phyloP scores from a whole-genome alignment of 768 basidiomycete genomes.

The Trichaptum fuscoviolaceum region DNA sequence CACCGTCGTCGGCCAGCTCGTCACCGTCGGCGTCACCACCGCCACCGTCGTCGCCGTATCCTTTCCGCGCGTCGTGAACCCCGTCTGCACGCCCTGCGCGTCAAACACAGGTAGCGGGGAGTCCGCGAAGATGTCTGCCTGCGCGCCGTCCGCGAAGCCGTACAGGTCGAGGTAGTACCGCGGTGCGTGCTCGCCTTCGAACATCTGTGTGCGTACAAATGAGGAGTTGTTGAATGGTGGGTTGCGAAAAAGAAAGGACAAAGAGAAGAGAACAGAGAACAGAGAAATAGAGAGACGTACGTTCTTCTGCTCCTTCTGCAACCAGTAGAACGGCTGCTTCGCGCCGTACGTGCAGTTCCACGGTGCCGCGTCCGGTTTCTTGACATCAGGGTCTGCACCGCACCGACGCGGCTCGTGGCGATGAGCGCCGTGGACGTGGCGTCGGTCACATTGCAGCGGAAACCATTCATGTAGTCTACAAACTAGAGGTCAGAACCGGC shows the following conservation, averaged over 20 bases:
- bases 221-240: too few relatives aligned
- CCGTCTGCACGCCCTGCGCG: too few relatives aligned
- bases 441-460: slow-evolving; percentile 57
- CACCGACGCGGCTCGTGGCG: slow-evolving; percentile 56
- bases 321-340: too few relatives aligned
- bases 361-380: too few relatives aligned
- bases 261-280: slow-evolving; percentile 13
- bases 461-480: slow-evolving; percentile 72
- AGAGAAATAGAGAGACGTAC: slow-evolving; percentile 30
- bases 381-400: slow-evolving; percentile 49
- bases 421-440: slow-evolving; percentile 47
- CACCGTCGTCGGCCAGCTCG: too few relatives aligned
- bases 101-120: not conserved
- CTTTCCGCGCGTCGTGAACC: too few relatives aligned
- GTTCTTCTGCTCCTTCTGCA: slow-evolving; percentile 55
- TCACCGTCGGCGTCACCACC: too few relatives aligned
- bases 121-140: slow-evolving; percentile 65
- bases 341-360: too few relatives aligned
- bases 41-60: too few relatives aligned
- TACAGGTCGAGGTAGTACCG: too few relatives aligned
- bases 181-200: slow-evolving; percentile 54
- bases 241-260: slow-evolving; percentile 6
- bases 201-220: slow-evolving; percentile 43
- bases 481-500: not conserved
- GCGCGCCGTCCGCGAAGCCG: too few relatives aligned